Evolutionary conservation across 805 yeast genomes (phyloP).

Genomic region (Metschnikowia gelsemii): DNA sequence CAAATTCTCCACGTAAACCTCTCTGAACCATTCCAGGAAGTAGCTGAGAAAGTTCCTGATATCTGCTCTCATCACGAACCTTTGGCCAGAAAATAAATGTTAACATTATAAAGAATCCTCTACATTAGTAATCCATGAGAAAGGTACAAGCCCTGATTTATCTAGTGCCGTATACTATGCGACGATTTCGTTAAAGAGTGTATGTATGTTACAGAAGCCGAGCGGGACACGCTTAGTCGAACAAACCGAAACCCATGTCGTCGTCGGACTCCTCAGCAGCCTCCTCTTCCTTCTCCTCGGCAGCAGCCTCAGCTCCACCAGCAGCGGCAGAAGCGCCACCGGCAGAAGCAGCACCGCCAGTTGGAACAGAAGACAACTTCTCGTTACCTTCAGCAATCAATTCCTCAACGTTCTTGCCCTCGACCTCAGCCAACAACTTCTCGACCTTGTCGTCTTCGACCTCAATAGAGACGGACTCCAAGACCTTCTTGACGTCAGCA

Average conservation of each 20-base stretch:
- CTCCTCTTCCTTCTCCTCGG: slow-evolving; percentile 28
- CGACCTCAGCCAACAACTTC: slow-evolving; percentile 36
- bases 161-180: slow-evolving; percentile 5
- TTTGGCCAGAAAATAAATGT: no score
- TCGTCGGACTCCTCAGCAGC: slow-evolving; percentile 28
- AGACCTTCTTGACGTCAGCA: slow-evolving; percentile 40
- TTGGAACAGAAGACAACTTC: slow-evolving; percentile 36
- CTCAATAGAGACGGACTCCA: slow-evolving; percentile 40
- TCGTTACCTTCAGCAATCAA: slow-evolving; percentile 40
- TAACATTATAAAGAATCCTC: background rate
- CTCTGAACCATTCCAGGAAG: no score
- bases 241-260: slow-evolving; percentile 36
- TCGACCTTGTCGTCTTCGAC: slow-evolving; percentile 36
- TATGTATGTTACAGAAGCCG: slow-evolving; percentile 15
- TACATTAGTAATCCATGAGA: no score
- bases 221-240: slow-evolving; percentile 24
- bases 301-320: slow-evolving; percentile 28
- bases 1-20: no score
- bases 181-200: slow-evolving; percentile 4
- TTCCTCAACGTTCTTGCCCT: slow-evolving; percentile 36
- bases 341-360: slow-evolving; percentile 34
- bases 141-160: background rate
- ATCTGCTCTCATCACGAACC: no score
- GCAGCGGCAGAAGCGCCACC: slow-evolving; percentile 28
- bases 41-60: no score